Evolutionary conservation across 306 rosid genomes (phyloP).

Genomic region (Spatholobus suberectus): DNA sequence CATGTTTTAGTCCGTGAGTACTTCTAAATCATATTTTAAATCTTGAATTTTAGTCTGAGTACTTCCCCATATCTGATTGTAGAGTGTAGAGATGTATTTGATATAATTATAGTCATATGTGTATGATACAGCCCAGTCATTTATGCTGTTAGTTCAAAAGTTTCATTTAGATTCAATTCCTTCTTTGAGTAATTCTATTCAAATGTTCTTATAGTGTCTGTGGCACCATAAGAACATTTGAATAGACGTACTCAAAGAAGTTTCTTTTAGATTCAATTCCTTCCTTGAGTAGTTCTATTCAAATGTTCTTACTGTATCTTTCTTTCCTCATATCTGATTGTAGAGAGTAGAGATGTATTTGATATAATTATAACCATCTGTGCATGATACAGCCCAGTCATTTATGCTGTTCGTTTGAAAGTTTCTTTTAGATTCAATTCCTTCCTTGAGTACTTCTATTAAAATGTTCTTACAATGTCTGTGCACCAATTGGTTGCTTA

Average conservation of each 20-base stretch:
- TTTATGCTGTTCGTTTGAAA: too few relatives aligned
- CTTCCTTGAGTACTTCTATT: too few relatives aligned
- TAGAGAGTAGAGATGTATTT: too few relatives aligned
- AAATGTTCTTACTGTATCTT: background rate
- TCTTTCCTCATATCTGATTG: too few relatives aligned
- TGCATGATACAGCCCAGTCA: too few relatives aligned
- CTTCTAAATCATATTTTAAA: background rate
- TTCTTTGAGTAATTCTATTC: background rate
- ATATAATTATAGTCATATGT: background rate
- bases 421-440: too few relatives aligned
- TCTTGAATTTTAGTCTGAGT: background rate
- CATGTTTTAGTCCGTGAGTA: constrained; percentile 93
- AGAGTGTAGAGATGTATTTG: constrained; percentile 3
- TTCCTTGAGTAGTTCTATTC: background rate
- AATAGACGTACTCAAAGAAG: too few relatives aligned
- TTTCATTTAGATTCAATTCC: constrained; percentile 17
- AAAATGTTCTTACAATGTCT: too few relatives aligned
- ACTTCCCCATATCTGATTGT: constrained; percentile 8
- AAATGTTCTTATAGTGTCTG: background rate
- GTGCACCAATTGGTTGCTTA: background rate
- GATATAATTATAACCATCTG: too few relatives aligned
- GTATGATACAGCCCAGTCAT: background rate
- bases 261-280: constrained; percentile 18
- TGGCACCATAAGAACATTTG: too few relatives aligned
- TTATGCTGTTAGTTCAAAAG: constrained; percentile 1